These are phyloP conservation scores for Paraleonurus japonicus DNA, from an alignment of 257 asterid genomes.

Conservation along the genomic window DNA sequence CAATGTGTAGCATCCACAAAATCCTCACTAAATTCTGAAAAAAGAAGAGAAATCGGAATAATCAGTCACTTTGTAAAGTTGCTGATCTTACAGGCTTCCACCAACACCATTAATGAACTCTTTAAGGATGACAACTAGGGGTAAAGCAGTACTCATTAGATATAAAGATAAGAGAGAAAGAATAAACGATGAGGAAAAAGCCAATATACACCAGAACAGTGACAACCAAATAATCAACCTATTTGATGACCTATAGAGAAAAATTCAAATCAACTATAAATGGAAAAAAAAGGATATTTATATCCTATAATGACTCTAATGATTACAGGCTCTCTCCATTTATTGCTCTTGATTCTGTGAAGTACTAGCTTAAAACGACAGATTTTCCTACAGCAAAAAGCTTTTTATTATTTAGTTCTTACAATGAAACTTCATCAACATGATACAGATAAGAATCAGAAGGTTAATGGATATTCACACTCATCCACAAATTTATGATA, in stretches of 20 bases:
- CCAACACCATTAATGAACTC: neutral
- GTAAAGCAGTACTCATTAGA: neutral
- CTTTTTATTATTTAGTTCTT: neutral
- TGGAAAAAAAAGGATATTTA: no score
- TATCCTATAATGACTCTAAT: no score
- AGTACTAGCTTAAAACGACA: conserved; percentile 6
- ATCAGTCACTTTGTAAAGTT: neutral
- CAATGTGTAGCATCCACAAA: neutral
- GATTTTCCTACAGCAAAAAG: conserved; percentile 19
- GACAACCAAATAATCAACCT: neutral
- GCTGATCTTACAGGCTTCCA: neutral
- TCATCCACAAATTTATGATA: neutral
- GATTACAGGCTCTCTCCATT: neutral
- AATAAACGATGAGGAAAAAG: neutral
- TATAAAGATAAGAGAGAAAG: neutral
- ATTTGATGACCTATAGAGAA: neutral
- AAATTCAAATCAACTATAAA: no score
- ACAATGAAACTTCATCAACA: neutral
- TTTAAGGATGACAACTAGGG: neutral
- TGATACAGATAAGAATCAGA: neutral
- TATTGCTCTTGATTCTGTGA: neutral
- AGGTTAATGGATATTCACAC: neutral
- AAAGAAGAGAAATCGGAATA: neutral
- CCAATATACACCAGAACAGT: neutral
- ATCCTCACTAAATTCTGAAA: neutral